These are phyloP conservation scores for Pelargonium citronellum DNA, from an alignment of 441 rosid genomes.

Conservation along the genomic window DNA sequence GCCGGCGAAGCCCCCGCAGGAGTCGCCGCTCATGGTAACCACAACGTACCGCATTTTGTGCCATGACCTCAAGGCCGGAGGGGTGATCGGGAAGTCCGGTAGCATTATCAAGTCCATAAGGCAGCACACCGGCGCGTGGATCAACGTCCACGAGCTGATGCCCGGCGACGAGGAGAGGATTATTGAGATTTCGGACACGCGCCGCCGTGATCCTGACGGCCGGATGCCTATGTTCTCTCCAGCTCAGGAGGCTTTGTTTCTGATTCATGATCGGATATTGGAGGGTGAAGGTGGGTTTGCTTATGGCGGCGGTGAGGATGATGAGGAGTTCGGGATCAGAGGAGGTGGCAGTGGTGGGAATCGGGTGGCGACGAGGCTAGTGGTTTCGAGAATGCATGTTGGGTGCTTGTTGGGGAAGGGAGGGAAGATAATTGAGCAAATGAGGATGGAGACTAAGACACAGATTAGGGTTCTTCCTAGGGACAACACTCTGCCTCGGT, in stretches of 20 bases:
- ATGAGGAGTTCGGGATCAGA: neutral
- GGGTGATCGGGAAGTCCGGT: slow-evolving; percentile 27
- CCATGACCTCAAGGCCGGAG: slow-evolving; percentile 25
- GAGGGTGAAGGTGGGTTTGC: slow-evolving; percentile 16
- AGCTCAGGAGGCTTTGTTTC: slow-evolving; percentile 24
- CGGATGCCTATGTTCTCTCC: slow-evolving; percentile 24
- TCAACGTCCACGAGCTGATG: slow-evolving; percentile 21
- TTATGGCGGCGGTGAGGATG: slow-evolving; percentile 15
- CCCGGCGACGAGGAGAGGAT: slow-evolving; percentile 25
- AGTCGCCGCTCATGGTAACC: no score
- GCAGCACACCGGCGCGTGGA: slow-evolving; percentile 27
- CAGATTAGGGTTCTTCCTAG: slow-evolving; percentile 92
- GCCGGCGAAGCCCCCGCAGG: no score
- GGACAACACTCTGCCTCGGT: slow-evolving; percentile 75
- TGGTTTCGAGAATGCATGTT: neutral
- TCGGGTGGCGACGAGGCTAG: neutral
- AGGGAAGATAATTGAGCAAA: no score
- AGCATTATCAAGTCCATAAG: slow-evolving; percentile 23
- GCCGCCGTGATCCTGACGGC: slow-evolving; percentile 27
- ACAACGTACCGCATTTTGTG: slow-evolving; percentile 25
- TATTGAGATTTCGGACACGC: slow-evolving; percentile 23
- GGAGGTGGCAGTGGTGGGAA: slow-evolving; percentile 43
- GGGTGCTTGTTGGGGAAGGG: no score
- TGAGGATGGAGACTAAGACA: slow-evolving; percentile 44
- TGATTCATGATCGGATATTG: slow-evolving; percentile 21